phyloP scores from a whole-genome alignment of 2,329 filamentous ascomycete genomes.

The Colletotrichum sp. region DNA sequence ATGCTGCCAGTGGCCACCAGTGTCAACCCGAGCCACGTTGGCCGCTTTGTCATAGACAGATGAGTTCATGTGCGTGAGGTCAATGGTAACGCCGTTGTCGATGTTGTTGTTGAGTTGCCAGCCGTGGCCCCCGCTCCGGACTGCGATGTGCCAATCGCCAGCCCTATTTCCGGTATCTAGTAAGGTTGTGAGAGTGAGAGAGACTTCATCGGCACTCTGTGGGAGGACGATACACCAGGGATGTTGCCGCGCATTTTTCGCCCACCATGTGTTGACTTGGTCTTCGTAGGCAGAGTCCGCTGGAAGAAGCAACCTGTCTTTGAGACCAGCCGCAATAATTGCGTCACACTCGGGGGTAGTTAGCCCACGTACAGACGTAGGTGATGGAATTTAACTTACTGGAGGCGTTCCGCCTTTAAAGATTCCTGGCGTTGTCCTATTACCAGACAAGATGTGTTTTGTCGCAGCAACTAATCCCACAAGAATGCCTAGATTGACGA shows the following conservation, averaged over 20 bases:
- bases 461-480: not conserved
- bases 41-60: constrained; percentile 18
- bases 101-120: constrained; percentile 36
- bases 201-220: constrained; percentile 25
- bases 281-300: constrained; percentile 1
- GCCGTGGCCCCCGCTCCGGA: constrained; percentile 51
- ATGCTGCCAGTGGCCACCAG: constrained; percentile 10
- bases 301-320: not conserved
- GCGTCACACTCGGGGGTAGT: constrained; percentile 4
- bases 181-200: constrained; percentile 20
- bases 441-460: not conserved
- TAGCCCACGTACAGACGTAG: accelerated
- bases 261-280: constrained; percentile 20
- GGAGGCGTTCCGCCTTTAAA: not conserved
- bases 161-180: constrained; percentile 22
- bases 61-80: constrained; percentile 26
- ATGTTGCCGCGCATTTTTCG: constrained; percentile 16
- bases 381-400: not conserved
- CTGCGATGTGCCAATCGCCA: constrained; percentile 43
- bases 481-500: not conserved
- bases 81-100: constrained; percentile 31
- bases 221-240: constrained; percentile 32
- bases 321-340: not conserved
- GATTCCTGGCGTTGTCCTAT: not conserved
- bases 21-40: constrained; percentile 27